These are phyloP conservation scores for Diphasiastrum complanatum DNA, from an alignment of 83 land plant species.

Conservation along the genomic window DNA sequence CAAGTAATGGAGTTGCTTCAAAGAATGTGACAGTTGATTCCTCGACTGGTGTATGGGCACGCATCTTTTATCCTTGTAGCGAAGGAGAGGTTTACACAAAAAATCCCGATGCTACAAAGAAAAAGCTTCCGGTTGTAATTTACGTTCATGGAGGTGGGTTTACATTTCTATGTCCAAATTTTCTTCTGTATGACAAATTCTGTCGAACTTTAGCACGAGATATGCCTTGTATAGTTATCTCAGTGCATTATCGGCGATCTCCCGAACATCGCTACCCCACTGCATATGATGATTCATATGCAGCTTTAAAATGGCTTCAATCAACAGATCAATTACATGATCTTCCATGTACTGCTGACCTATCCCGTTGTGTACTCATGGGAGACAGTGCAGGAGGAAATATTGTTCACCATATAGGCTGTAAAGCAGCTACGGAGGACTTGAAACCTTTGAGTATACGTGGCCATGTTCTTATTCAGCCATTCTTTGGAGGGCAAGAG, in stretches of 20 bases:
- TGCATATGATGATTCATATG: constrained; percentile 54
- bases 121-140: constrained; percentile 42
- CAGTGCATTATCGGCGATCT: constrained; percentile 59
- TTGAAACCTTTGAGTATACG: constrained; percentile 16
- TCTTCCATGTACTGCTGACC: constrained; percentile 20
- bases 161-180: constrained; percentile 34
- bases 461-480: constrained; percentile 46
- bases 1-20: too few relatives aligned
- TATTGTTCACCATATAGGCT: constrained; percentile 51
- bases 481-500: constrained; percentile 53
- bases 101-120: too few relatives aligned
- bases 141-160: constrained; percentile 85
- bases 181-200: constrained; percentile 42
- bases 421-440: constrained; percentile 18
- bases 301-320: constrained; percentile 43
- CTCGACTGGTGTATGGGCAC: too few relatives aligned
- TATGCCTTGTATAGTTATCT: constrained; percentile 40
- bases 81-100: too few relatives aligned
- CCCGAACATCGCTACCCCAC: constrained; percentile 58
- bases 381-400: constrained; percentile 81
- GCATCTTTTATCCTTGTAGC: too few relatives aligned
- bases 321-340: neutral
- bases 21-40: too few relatives aligned
- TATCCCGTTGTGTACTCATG: constrained; percentile 36
- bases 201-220: constrained; percentile 52